Percentiles rank a stretch among this genome's conserved stretches.
Conservation (phyloP, 169 alveolate genomes). For the Plasmodium vinckei region DNA sequence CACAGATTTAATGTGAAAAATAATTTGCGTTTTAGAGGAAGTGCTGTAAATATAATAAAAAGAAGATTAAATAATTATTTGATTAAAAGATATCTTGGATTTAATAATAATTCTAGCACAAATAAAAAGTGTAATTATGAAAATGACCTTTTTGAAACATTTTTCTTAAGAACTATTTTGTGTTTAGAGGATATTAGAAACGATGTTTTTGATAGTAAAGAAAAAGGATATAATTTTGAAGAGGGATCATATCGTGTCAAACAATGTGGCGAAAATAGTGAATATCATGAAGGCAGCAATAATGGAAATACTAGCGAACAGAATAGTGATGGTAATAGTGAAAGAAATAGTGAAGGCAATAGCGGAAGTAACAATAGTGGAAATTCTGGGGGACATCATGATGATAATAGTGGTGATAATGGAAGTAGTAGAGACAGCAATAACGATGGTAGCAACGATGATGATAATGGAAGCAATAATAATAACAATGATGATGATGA, state of each 20-base stretch:
- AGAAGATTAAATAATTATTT: no score
- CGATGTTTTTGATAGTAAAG: slow-evolving; percentile 10
- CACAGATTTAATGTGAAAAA: no score
- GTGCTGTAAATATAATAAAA: no score
- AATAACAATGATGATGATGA: slow-evolving; percentile 2
- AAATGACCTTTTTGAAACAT: no score
- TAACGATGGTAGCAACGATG: not conserved
- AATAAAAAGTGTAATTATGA: no score
- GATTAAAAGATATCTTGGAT: no score
- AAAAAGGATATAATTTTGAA: slow-evolving; percentile 2
- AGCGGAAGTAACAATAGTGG: slow-evolving; percentile 7
- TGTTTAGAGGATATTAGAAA: not conserved
- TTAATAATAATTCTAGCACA: no score
- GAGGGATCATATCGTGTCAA: not conserved
- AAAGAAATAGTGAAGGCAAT: not conserved
- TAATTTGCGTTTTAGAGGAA: no score
- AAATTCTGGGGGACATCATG: not conserved
- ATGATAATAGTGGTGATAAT: not conserved
- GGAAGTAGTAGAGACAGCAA: slow-evolving; percentile 5
- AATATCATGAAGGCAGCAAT: slow-evolving; percentile 1
- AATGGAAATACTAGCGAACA: not conserved
- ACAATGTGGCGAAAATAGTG: not conserved
- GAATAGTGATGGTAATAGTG: not conserved
- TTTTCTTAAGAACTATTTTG: no score
- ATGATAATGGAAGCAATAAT: not conserved